phyloP scores from a whole-genome alignment of 179 eudicot species.

The Beta lomatogona region DNA sequence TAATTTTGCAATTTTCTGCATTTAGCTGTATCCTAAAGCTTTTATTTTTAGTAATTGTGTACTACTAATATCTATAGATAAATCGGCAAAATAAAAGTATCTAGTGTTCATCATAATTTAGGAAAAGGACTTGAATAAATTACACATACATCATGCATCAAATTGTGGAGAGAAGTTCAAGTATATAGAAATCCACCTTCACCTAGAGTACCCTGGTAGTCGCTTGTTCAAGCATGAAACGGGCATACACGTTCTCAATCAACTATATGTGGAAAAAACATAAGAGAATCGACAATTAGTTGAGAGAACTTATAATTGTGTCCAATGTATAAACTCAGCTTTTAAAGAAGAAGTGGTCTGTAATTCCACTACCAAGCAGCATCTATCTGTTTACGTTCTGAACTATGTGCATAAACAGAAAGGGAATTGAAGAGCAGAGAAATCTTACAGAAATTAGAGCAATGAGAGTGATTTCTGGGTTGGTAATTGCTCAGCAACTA shows the following conservation, averaged over 20 bases:
- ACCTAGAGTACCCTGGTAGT: neutral
- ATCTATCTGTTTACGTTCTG: neutral
- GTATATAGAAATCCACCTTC: neutral
- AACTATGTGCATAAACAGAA: neutral
- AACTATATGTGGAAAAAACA: neutral
- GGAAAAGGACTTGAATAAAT: neutral
- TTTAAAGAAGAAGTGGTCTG: neutral
- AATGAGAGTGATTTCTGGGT: constrained; percentile 12
- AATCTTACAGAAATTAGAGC: constrained; percentile 21
- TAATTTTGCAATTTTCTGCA: no score
- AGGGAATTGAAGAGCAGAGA: neutral
- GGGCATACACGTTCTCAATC: neutral
- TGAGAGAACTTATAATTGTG: neutral
- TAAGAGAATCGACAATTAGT: neutral
- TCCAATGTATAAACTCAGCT: neutral
- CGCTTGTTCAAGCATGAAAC: neutral
- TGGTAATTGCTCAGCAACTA: constrained; percentile 60
- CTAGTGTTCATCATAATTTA: neutral
- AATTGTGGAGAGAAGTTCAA: neutral
- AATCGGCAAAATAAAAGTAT: neutral
- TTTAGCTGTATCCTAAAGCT: no score
- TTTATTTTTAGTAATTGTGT: no score
- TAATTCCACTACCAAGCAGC: neutral
- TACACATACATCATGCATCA: neutral
- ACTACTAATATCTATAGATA: neutral